Conservation (phyloP, 352 stramenopile genomes). For the Globisporangium apiculatum region DNA sequence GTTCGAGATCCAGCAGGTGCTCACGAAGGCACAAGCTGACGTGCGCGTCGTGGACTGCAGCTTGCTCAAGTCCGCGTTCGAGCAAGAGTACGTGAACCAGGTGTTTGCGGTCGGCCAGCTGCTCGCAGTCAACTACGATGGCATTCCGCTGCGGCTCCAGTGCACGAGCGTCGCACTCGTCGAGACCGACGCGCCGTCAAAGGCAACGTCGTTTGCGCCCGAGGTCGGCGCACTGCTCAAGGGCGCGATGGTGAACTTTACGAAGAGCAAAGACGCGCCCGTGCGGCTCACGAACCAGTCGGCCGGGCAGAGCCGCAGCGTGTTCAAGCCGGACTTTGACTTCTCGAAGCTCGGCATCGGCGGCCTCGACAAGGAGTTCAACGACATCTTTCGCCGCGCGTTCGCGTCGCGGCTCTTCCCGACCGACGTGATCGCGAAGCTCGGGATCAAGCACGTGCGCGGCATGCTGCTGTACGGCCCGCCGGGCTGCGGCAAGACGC, state of each 20-base stretch:
- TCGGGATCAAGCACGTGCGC: constrained; percentile 98
- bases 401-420: constrained; percentile 98
- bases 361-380: constrained; percentile 98
- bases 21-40: constrained; percentile 58
- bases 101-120: constrained; percentile 70
- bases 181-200: neutral
- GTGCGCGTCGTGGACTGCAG: constrained; percentile 67
- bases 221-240: constrained; percentile 48
- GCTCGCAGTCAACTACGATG: constrained; percentile 55
- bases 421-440: constrained; percentile 92
- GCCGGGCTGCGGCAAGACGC: constrained; percentile 93
- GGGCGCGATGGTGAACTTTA: constrained; percentile 69
- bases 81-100: constrained; percentile 65
- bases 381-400: constrained; percentile 98
- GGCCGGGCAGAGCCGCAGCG: constrained; percentile 54
- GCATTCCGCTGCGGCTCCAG: constrained; percentile 60
- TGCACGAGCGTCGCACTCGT: constrained; percentile 26
- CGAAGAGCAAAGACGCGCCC: constrained; percentile 67
- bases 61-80: constrained; percentile 59
- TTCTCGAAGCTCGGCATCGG: constrained; percentile 99
- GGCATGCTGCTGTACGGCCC: constrained; percentile 88
- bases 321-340: constrained; percentile 97
- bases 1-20: constrained; percentile 76
- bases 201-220: constrained; percentile 25
- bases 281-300: constrained; percentile 79